Conservation (phyloP, 2,329 filamentous ascomycete genomes). For the Colletotrichum sp. region DNA sequence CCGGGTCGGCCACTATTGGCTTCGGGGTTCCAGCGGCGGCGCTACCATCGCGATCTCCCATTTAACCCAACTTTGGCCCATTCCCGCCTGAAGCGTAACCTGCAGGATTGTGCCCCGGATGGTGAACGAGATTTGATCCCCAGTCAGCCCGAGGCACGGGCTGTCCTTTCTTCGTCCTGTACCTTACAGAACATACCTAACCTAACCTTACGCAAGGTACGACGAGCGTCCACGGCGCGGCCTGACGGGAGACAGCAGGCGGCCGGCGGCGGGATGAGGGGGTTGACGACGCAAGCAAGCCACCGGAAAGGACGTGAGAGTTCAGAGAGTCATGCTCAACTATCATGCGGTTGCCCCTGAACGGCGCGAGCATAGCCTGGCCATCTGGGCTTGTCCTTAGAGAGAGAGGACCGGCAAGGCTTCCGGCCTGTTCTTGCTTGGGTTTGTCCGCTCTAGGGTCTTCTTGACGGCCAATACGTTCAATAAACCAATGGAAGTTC, state of each 20-base stretch:
- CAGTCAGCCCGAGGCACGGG: neutral
- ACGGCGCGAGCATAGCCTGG: neutral
- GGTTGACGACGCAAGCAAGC: neutral
- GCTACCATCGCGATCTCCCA: constrained; percentile 10
- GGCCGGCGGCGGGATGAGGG: neutral
- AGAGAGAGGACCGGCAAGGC: neutral
- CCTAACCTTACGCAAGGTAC: neutral
- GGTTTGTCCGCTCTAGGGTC: neutral
- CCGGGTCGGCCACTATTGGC: constrained; percentile 18
- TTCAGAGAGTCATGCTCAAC: neutral
- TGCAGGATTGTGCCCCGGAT: neutral
- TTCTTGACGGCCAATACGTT: neutral
- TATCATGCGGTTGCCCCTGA: constrained; percentile 9
- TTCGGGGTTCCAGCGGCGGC: constrained; percentile 10
- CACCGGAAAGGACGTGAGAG: neutral
- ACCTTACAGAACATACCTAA: neutral
- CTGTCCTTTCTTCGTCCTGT: neutral
- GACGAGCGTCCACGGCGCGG: neutral
- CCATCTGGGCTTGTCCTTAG: neutral
- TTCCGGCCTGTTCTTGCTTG: neutral
- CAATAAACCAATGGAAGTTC: neutral
- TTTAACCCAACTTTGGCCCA: neutral
- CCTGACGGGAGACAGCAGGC: neutral
- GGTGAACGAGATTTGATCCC: neutral
- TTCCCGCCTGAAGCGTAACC: constrained; percentile 3